phyloP scores from a whole-genome alignment of 257 asterid species.

The Jacaranda mimosifolia region DNA sequence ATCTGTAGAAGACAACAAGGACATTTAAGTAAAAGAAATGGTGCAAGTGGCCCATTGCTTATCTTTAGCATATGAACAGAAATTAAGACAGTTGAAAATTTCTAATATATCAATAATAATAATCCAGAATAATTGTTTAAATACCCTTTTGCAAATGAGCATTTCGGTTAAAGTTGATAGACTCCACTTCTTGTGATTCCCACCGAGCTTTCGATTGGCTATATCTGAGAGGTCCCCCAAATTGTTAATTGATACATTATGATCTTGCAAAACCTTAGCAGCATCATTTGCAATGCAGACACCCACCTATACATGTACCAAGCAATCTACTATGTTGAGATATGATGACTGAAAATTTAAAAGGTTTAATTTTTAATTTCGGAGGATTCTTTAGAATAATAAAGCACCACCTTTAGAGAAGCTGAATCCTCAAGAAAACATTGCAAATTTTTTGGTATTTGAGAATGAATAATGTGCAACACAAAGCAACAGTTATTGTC shows the following conservation, averaged over 20 bases:
- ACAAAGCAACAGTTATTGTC: conserved; percentile 69
- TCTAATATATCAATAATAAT: conserved; percentile 16
- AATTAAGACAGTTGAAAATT: neutral
- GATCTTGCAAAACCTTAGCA: conserved; percentile 60
- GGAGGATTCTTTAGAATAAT: conserved; percentile 19
- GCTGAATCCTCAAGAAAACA: conserved; percentile 75
- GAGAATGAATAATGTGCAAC: conserved; percentile 80
- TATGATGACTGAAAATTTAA: conserved; percentile 1
- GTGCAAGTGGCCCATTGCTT: neutral
- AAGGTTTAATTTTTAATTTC: conserved; percentile 1
- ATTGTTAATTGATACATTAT: conserved; percentile 59
- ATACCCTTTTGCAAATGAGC: conserved; percentile 80
- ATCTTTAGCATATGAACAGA: neutral
- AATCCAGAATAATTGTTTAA: conserved; percentile 28
- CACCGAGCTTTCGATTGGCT: conserved; percentile 79
- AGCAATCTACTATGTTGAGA: conserved; percentile 24
- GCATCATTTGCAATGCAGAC: conserved; percentile 75
- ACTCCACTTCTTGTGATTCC: conserved; percentile 78
- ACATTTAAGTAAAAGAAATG: neutral
- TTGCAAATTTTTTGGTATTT: conserved; percentile 71
- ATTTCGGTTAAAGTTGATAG: conserved; percentile 73
- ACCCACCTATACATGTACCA: conserved; percentile 72
- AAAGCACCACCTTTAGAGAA: conserved; percentile 67
- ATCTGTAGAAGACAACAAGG: neutral
- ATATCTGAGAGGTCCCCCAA: conserved; percentile 72